Evolutionary conservation across 1,284 basidiomycete species (phyloP).

Genomic region (Cryptococcus sp.): DNA sequence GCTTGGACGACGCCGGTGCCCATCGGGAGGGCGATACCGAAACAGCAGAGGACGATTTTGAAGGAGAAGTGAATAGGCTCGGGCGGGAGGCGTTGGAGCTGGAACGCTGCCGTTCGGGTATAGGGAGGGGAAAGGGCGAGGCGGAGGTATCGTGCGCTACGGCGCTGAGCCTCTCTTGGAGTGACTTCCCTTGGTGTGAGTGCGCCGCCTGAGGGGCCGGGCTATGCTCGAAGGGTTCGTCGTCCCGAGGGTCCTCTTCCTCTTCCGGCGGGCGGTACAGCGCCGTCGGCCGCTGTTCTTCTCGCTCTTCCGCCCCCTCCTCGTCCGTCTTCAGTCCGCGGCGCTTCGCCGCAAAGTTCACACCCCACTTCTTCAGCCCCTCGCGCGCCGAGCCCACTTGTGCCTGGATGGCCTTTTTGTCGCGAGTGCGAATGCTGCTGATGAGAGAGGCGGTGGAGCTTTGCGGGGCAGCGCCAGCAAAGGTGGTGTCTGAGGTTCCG

Average conservation of each 20-base stretch:
- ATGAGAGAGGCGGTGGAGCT: slow-evolving; percentile 44
- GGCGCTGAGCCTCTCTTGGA: slow-evolving; percentile 42
- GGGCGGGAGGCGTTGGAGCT: slow-evolving; percentile 10
- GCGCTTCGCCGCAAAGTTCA: slow-evolving; percentile 57
- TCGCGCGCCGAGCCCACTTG: slow-evolving; percentile 64
- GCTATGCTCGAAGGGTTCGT: neutral
- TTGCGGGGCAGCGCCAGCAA: neutral
- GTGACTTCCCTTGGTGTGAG: slow-evolving; percentile 5
- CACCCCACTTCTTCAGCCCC: slow-evolving; percentile 81
- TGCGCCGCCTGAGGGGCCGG: neutral
- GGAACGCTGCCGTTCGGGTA: slow-evolving; percentile 12
- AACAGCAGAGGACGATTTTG: slow-evolving; percentile 11
- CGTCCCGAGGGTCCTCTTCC: slow-evolving; percentile 23
- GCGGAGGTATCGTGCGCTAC: slow-evolving; percentile 24
- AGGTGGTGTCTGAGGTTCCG: neutral
- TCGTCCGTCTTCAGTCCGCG: slow-evolving; percentile 13
- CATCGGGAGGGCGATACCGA: slow-evolving; percentile 23
- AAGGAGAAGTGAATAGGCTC: slow-evolving; percentile 15
- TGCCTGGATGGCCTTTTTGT: slow-evolving; percentile 75
- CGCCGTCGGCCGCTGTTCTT: slow-evolving; percentile 18
- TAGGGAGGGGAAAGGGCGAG: neutral
- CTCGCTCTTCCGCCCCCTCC: slow-evolving; percentile 9
- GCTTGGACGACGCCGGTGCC: slow-evolving; percentile 10
- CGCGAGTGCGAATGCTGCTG: slow-evolving; percentile 60
- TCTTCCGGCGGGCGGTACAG: slow-evolving; percentile 35